A percentile compares a stretch with the other conserved stretches of the same genome.
Evolutionary conservation across 163 green algal species (phyloP).

Genomic region (Dunaliella salina): DNA sequence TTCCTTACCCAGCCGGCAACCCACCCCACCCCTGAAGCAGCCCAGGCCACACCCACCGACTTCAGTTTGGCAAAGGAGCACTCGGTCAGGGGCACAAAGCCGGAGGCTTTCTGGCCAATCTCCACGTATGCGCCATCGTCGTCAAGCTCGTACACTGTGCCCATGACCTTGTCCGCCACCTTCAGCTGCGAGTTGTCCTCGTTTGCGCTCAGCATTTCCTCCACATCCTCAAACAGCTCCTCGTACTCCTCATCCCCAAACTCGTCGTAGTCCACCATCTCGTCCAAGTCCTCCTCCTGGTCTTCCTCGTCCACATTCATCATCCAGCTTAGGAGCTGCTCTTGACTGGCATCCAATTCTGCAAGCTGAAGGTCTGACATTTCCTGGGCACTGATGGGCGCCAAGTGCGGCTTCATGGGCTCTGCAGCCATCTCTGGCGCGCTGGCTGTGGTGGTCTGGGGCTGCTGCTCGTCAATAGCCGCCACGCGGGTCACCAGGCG

Average conservation of each 20-base stretch:
- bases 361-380: slow-evolving; percentile 25
- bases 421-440: neutral
- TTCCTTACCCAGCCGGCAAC: neutral
- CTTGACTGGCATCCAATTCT: slow-evolving; percentile 49
- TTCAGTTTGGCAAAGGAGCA: slow-evolving; percentile 68
- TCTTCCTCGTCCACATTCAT: slow-evolving; percentile 37
- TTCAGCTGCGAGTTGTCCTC: slow-evolving; percentile 37
- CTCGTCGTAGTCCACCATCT: slow-evolving; percentile 56
- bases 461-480: slow-evolving; percentile 32
- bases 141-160: slow-evolving; percentile 79
- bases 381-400: neutral
- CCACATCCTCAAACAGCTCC: slow-evolving; percentile 53
- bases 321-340: slow-evolving; percentile 58
- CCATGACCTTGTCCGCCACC: slow-evolving; percentile 63
- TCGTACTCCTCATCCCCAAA: slow-evolving; percentile 45
- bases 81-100: slow-evolving; percentile 77
- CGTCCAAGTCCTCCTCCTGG: slow-evolving; percentile 57
- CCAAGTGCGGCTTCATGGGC: neutral
- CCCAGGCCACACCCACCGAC: slow-evolving; percentile 40
- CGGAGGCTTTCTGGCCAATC: slow-evolving; percentile 85
- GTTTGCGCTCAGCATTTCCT: slow-evolving; percentile 53
- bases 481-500: slow-evolving; percentile 15
- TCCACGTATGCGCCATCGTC: slow-evolving; percentile 87
- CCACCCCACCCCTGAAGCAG: neutral
- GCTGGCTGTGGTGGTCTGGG: neutral